Percentiles rank a stretch among this genome's conserved stretches.
phyloP scores from a whole-genome alignment of 371 early-diverging fungal species.

The Syncephalastrum contaminatum region DNA sequence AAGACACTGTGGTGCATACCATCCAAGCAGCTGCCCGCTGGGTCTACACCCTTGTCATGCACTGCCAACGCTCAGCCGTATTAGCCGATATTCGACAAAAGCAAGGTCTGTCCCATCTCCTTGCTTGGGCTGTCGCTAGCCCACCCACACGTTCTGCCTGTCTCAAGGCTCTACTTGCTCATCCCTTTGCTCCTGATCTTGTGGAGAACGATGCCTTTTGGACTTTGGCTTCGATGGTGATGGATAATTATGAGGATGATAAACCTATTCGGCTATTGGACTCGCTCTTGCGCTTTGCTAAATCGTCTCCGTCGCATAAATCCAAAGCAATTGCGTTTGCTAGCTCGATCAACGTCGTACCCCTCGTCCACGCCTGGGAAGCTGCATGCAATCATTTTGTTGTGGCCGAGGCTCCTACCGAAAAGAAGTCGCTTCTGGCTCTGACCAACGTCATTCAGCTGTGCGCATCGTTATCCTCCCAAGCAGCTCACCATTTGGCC shows the following conservation, averaged over 20 bases:
- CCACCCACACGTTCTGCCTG: too few species aligned
- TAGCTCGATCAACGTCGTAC: background rate
- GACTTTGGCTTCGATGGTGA: background rate
- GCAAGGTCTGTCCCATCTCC: too few species aligned
- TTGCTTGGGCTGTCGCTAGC: too few species aligned
- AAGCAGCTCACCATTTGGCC: background rate
- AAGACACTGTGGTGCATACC: too few species aligned
- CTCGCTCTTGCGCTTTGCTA: background rate
- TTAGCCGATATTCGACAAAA: too few species aligned
- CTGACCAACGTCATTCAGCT: slow-evolving; percentile 1
- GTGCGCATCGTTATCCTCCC: background rate
- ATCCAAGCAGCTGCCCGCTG: too few species aligned
- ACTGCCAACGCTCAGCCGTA: too few species aligned
- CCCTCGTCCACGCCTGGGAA: background rate
- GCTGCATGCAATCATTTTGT: slow-evolving; percentile 2
- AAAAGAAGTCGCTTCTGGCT: background rate
- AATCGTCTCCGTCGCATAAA: background rate
- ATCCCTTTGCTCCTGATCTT: background rate
- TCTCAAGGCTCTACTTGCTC: too few species aligned
- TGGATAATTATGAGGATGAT: background rate
- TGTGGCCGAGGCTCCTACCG: background rate
- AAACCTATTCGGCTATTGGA: background rate
- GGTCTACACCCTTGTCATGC: too few species aligned
- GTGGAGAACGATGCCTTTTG: slow-evolving; percentile 3
- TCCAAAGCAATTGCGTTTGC: slow-evolving; percentile 1